Conservation (phyloP, 805 yeast genomes). For the Candida quercuum region DNA sequence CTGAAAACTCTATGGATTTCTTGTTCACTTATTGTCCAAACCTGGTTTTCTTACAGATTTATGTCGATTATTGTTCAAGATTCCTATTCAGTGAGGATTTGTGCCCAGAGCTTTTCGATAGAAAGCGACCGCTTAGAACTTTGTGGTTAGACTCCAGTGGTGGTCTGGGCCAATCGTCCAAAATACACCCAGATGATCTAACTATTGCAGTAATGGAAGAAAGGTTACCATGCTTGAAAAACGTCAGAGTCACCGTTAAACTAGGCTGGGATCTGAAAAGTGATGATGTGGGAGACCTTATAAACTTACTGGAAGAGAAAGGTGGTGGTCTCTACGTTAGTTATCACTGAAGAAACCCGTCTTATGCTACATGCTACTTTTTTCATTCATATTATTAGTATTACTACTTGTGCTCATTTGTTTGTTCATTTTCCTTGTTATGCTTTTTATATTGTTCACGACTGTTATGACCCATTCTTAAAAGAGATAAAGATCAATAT, state of each 20-base stretch:
- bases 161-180: constrained; percentile 73
- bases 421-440: too few species aligned
- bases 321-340: constrained; percentile 71
- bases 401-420: too few species aligned
- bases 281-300: constrained; percentile 58
- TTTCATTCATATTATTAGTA: too few species aligned
- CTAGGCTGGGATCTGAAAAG: constrained; percentile 80
- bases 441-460: too few species aligned
- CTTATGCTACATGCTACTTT: too few species aligned
- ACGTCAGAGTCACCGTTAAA: constrained; percentile 63
- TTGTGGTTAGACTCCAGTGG: constrained; percentile 82
- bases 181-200: constrained; percentile 83
- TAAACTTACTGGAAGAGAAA: constrained; percentile 64
- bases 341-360: constrained; percentile 27
- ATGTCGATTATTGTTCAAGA: constrained; percentile 70
- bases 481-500: too few species aligned
- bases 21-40: constrained; percentile 76
- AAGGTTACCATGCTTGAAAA: constrained; percentile 61
- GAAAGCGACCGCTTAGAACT: constrained; percentile 47
- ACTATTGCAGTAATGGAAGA: constrained; percentile 79
- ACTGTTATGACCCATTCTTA: too few species aligned
- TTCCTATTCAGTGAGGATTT: constrained; percentile 45
- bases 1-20: constrained; percentile 64
- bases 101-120: constrained; percentile 21
- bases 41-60: constrained; percentile 53